Evolutionary conservation across 192 early-diverging fungal species (phyloP).

Genomic region (Geosiphon pyriformis): DNA sequence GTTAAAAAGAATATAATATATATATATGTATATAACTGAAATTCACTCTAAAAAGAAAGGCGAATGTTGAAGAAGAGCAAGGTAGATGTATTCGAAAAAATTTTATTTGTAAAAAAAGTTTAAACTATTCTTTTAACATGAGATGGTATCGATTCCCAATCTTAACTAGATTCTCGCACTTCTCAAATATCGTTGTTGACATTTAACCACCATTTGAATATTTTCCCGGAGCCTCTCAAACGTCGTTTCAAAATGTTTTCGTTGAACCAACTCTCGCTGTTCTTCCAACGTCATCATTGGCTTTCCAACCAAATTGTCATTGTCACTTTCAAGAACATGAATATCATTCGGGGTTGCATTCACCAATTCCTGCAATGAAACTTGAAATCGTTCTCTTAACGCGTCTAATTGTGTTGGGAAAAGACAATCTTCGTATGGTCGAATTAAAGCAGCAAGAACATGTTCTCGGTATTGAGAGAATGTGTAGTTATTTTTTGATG

Average conservation of each 20-base stretch:
- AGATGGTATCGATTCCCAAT: no score
- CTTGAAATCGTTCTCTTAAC: conserved; percentile 14
- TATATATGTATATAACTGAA: no score
- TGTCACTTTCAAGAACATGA: neutral
- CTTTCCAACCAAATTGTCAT: neutral
- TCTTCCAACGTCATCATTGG: neutral
- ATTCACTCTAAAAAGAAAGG: no score
- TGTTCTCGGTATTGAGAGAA: conserved; percentile 12
- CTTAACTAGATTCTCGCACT: no score
- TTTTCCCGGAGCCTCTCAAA: conserved; percentile 5
- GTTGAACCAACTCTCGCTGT: conserved; percentile 5
- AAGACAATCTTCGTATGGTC: neutral
- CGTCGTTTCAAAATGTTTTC: conserved; percentile 10
- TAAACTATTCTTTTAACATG: no score
- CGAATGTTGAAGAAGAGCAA: no score
- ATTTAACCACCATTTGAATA: conserved; percentile 1
- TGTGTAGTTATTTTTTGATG: neutral
- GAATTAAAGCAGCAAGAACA: conserved; percentile 3
- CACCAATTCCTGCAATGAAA: conserved; percentile 14
- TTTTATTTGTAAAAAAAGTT: no score
- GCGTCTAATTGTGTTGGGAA: conserved; percentile 13
- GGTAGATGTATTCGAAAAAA: no score
- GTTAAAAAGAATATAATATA: no score
- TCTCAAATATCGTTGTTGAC: neutral
- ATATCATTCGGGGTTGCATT: conserved; percentile 2